Base-by-base conservation (phyloP, 306 rosid species). In the Inga laurina region DNA sequence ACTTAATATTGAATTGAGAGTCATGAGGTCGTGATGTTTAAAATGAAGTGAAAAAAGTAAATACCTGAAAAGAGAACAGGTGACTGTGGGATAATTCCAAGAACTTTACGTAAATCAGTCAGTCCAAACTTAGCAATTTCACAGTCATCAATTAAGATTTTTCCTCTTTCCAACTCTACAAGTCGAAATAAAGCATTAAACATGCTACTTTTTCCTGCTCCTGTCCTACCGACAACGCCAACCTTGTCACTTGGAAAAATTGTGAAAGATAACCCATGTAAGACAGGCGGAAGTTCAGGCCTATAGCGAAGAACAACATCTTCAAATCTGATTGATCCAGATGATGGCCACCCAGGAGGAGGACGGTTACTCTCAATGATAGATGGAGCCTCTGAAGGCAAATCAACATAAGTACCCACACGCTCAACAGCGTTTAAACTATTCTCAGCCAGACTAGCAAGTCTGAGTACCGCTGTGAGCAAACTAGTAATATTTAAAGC, bases 191-290 rank as follows among this genome's bases (percentile, higher is more conserved):
- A 85, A 56, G 97, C 94, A 85, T 93, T 96, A 37, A 96, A 83
- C 99, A 96, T 88, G 84, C 99, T 93, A 73, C 98, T 93, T 82
- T 96, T 96, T 65, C 99, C 98, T 10, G 99, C 99, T 21, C 99
- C 98, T 8, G 99, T 96, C 85, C 99, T 92, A 73, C 99, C 98
- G 46, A 96, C 98, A 37, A 96, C 92, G 80, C 97, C 99, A 37
- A 96, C 76, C 86, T 96, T 96, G 49, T 96, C 99, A 5, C 86
- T 90, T 6, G 97, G 88, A 65, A 85, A 91, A 86, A 93, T 86
- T 61, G 84, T 79, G 72, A 92, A 96, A 65, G 92, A 84, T 77
- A 96, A 71, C 54, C 97, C 94, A 66, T 93, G 97, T 82, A 96
- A 79, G 35, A 93, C 99, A 7, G 93, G 94, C 79, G 97, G 98